A percentile compares a stretch with the other conserved stretches of the same genome.
Evolutionary conservation across 768 basidiomycete genomes (phyloP).

Genomic region (Mycena sanguinolenta): DNA sequence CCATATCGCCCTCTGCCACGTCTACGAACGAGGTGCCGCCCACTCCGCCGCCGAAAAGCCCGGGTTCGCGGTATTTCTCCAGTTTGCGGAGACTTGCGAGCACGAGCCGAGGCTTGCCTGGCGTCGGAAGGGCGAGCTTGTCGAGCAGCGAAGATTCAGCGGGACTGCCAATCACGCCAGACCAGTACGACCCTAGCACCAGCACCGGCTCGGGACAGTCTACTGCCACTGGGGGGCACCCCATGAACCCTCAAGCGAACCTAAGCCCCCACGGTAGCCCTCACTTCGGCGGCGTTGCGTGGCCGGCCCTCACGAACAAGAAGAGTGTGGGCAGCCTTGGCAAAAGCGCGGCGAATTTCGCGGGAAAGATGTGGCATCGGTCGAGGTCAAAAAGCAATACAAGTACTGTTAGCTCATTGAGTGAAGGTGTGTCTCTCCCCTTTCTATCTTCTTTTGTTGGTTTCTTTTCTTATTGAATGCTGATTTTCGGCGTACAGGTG

Average conservation of each 20-base stretch:
- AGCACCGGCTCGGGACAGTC: background rate
- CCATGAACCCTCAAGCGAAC: background rate
- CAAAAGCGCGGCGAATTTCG: slow-evolving; percentile 33
- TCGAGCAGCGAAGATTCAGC: slow-evolving; percentile 79
- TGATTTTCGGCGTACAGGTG: slow-evolving; percentile 1
- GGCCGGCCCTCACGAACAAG: slow-evolving; percentile 67
- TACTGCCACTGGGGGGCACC: background rate
- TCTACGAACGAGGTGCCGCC: slow-evolving; percentile 43
- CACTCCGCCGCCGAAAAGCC: slow-evolving; percentile 66
- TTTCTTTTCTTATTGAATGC: background rate
- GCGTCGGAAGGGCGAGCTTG: slow-evolving; percentile 67
- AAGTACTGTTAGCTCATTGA: slow-evolving; percentile 54
- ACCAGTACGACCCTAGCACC: slow-evolving; percentile 39
- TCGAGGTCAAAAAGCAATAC: slow-evolving; percentile 66
- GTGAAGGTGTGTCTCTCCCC: slow-evolving; percentile 53
- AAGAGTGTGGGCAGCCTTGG: slow-evolving; percentile 50
- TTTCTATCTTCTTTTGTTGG: background rate
- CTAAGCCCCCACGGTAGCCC: background rate
- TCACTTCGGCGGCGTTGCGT: slow-evolving; percentile 44
- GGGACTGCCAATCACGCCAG: slow-evolving; percentile 70
- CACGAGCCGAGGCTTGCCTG: slow-evolving; percentile 47
- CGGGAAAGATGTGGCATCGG: slow-evolving; percentile 70
- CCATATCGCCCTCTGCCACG: background rate
- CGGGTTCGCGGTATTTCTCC: slow-evolving; percentile 62
- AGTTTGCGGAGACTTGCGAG: slow-evolving; percentile 63